phyloP scores from a whole-genome alignment of 2,329 filamentous ascomycete species.

The Penicillium capsulatum region DNA sequence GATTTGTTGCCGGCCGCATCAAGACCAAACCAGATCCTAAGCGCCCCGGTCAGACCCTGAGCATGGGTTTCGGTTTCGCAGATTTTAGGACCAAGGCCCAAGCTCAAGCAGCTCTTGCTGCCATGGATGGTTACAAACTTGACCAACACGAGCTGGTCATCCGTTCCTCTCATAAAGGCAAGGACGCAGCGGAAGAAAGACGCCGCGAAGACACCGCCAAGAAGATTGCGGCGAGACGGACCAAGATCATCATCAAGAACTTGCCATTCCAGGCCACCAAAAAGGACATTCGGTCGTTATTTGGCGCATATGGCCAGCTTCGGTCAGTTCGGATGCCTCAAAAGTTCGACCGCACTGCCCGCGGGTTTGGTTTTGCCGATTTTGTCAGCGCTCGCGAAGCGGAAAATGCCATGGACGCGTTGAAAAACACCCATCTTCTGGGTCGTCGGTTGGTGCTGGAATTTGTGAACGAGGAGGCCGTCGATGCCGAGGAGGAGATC shows the following conservation, averaged over 20 bases:
- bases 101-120: slow-evolving; percentile 71
- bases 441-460: slow-evolving; percentile 86
- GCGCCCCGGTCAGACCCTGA: slow-evolving; percentile 77
- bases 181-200: slow-evolving; percentile 82
- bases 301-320: slow-evolving; percentile 86
- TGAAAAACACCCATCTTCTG: slow-evolving; percentile 88
- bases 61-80: slow-evolving; percentile 96
- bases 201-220: slow-evolving; percentile 77
- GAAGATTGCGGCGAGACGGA: slow-evolving; percentile 69
- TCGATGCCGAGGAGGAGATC: slow-evolving; percentile 94
- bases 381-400: slow-evolving; percentile 91
- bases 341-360: slow-evolving; percentile 83
- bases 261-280: slow-evolving; percentile 92
- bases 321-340: slow-evolving; percentile 89
- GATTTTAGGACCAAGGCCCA: slow-evolving; percentile 77
- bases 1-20: slow-evolving; percentile 82
- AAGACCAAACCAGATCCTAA: slow-evolving; percentile 95
- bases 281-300: slow-evolving; percentile 81
- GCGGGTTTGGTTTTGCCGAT: slow-evolving; percentile 95
- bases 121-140: slow-evolving; percentile 87
- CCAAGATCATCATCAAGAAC: slow-evolving; percentile 98
- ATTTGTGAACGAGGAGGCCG: slow-evolving; percentile 80
- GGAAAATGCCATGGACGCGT: slow-evolving; percentile 80
- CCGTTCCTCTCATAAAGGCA: slow-evolving; percentile 78
- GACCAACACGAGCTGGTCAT: slow-evolving; percentile 82